Conservation (phyloP, 176 grass and related monocot genomes). For the Puya raimondii region DNA sequence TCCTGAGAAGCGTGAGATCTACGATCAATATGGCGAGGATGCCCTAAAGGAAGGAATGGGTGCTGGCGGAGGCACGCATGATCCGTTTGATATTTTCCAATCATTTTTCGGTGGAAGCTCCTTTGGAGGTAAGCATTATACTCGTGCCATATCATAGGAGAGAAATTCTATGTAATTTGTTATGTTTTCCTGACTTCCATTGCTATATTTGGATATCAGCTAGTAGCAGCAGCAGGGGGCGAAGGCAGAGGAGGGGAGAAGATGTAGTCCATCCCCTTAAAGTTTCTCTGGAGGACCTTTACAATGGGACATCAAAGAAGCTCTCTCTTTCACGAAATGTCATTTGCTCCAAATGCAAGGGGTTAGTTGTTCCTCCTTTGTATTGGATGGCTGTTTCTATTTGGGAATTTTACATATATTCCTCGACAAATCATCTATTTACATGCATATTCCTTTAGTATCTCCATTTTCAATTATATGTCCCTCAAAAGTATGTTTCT, state of each 20-base stretch:
- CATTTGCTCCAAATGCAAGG: conserved; percentile 88
- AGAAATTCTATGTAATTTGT: conserved; percentile 1
- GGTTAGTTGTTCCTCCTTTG: conserved; percentile 26
- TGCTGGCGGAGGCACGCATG: conserved; percentile 47
- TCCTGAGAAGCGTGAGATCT: conserved; percentile 97
- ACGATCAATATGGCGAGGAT: conserved; percentile 96
- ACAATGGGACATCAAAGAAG: conserved; percentile 94
- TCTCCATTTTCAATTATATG: neutral
- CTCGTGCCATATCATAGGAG: neutral
- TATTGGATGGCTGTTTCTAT: neutral
- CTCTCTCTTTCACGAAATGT: conserved; percentile 90
- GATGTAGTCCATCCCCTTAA: conserved; percentile 96
- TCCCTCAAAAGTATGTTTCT: neutral
- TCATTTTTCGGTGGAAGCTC: conserved; percentile 80
- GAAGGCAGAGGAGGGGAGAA: conserved; percentile 92
- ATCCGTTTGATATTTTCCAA: conserved; percentile 96
- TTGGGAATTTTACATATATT: no score
- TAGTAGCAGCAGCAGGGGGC: conserved; percentile 82
- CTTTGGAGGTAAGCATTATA: conserved; percentile 48
- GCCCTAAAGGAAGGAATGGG: conserved; percentile 99
- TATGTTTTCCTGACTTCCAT: neutral
- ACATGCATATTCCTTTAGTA: no score
- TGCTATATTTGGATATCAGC: conserved; percentile 27
- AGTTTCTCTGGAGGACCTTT: conserved; percentile 87
- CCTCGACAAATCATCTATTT: no score